phyloP scores from a whole-genome alignment of 164 flowering plant genomes.

The Magnolia changhungtana region DNA sequence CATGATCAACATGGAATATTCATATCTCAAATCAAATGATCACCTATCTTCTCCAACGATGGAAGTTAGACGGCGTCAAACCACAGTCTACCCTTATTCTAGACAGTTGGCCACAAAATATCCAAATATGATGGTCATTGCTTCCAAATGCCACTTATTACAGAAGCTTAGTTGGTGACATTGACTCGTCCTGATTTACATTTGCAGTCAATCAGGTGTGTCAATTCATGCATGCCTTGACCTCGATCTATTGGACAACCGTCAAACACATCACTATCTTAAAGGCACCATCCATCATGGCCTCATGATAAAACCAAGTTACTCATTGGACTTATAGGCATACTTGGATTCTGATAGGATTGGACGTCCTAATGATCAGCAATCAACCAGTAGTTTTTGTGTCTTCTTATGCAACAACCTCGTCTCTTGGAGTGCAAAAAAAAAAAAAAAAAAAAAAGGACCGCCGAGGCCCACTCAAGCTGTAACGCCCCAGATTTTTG shows the following conservation, averaged over 20 bases:
- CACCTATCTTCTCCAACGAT: neutral
- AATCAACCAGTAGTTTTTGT: neutral
- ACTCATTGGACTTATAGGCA: neutral
- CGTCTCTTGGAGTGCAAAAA: no score
- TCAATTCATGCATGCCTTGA: neutral
- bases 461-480: neutral
- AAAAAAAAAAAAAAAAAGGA: neutral
- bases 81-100: neutral
- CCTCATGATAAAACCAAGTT: neutral
- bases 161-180: neutral
- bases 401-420: neutral
- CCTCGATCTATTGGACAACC: neutral
- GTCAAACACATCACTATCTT: neutral
- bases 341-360: neutral
- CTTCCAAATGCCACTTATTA: neutral
- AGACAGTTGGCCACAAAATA: neutral
- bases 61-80: neutral
- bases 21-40: no score
- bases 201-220: slow-evolving; percentile 2
- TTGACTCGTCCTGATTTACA: neutral
- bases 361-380: neutral
- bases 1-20: no score
- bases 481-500: no score
- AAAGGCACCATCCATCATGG: neutral
- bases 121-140: neutral